These are phyloP conservation scores for Didymella glomerata DNA, from an alignment of 2,329 filamentous ascomycete genomes.

Conservation along the genomic window DNA sequence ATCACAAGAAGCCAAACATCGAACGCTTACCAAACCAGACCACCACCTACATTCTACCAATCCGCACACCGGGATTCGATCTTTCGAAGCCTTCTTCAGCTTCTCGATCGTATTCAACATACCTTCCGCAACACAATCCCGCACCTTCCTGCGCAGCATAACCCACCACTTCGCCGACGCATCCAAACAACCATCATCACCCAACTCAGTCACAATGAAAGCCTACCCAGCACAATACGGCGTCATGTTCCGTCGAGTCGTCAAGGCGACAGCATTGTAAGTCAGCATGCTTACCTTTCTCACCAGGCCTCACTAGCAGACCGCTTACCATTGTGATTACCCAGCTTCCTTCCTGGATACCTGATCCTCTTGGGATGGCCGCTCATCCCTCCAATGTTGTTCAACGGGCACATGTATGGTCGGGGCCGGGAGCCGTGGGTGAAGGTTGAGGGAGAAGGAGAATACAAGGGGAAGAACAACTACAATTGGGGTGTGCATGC, in stretches of 20 bases:
- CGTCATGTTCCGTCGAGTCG: conserved; percentile 6
- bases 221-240: conserved; percentile 13
- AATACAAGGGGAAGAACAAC: background rate
- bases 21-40: no score
- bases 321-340: background rate
- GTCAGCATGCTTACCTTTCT: background rate
- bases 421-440: conserved; percentile 9
- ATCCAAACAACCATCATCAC: background rate
- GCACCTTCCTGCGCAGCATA: conserved; percentile 14
- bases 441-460: background rate
- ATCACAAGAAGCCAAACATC: no score
- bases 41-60: background rate
- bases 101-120: background rate
- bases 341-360: conserved; percentile 10
- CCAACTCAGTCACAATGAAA: background rate
- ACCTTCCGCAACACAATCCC: conserved; percentile 7
- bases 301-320: no score
- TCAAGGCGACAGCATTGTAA: conserved; percentile 9
- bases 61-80: no score
- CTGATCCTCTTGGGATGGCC: conserved; percentile 14
- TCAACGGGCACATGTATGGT: conserved; percentile 15
- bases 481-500: background rate
- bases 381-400: conserved; percentile 13
- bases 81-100: background rate
- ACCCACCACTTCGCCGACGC: background rate